These are phyloP conservation scores for Podosphaera xanthii DNA, from an alignment of 2,329 filamentous ascomycete species.

Conservation along the genomic window DNA sequence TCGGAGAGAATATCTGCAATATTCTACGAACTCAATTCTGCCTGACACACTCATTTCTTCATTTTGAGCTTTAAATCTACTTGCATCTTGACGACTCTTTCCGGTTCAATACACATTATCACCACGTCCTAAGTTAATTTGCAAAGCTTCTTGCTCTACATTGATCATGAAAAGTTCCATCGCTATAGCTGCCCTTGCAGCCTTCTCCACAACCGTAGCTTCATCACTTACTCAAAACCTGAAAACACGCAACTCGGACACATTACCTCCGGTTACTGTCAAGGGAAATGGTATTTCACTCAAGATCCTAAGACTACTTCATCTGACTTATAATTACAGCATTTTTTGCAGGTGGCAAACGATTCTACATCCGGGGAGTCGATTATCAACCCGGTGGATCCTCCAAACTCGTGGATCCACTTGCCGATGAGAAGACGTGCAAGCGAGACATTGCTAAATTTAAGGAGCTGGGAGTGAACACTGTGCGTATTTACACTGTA, in stretches of 20 bases:
- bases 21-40: background rate
- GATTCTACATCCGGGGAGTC: slow-evolving; percentile 35
- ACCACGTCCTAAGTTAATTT: background rate
- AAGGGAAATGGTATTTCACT: slow-evolving; percentile 15
- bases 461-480: slow-evolving; percentile 47
- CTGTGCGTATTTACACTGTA: slow-evolving; percentile 49
- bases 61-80: background rate
- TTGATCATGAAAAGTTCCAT: slow-evolving; percentile 13
- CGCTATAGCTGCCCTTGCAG: slow-evolving; percentile 13
- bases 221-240: slow-evolving; percentile 7
- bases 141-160: background rate
- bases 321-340: slow-evolving; percentile 6
- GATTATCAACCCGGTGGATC: slow-evolving; percentile 34
- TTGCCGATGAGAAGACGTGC: slow-evolving; percentile 35
- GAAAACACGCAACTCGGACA: slow-evolving; percentile 7
- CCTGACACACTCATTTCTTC: background rate
- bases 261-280: slow-evolving; percentile 11
- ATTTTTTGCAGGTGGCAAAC: slow-evolving; percentile 14
- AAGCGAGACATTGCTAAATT: slow-evolving; percentile 43
- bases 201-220: slow-evolving; percentile 6
- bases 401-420: slow-evolving; percentile 30
- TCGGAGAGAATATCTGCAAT: background rate
- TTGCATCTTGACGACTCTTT: background rate
- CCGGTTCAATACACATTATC: background rate
- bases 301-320: background rate